Conservation (phyloP, 1,284 basidiomycete genomes). For the Leccinum solheimii region DNA sequence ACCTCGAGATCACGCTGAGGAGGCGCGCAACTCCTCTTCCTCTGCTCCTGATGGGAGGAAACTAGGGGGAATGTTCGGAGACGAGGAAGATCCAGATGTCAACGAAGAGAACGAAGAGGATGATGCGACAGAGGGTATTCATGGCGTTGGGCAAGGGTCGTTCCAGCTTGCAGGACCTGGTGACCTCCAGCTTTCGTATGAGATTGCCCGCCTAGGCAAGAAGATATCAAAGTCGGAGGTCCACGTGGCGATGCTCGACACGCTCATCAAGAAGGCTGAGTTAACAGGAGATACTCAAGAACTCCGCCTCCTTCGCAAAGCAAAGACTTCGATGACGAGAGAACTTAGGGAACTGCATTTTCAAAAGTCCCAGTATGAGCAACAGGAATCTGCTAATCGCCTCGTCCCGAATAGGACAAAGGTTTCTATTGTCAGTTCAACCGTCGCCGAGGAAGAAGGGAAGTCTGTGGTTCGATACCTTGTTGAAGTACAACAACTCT, state of each 20-base stretch:
- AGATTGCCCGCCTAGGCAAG: slow-evolving; percentile 74
- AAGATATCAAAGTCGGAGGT: slow-evolving; percentile 76
- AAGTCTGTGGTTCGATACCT: slow-evolving; percentile 90
- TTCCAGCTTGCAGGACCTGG: slow-evolving; percentile 80
- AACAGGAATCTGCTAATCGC: slow-evolving; percentile 84
- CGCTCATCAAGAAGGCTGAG: slow-evolving; percentile 91
- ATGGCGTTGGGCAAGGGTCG: slow-evolving; percentile 47
- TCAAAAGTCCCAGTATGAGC: slow-evolving; percentile 88
- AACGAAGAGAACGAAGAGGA: slow-evolving; percentile 37
- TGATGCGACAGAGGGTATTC: slow-evolving; percentile 45
- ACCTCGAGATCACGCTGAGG: slow-evolving; percentile 15
- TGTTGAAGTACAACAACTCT: slow-evolving; percentile 88
- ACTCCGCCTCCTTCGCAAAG: slow-evolving; percentile 77
- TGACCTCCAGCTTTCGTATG: slow-evolving; percentile 81
- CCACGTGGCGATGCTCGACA: slow-evolving; percentile 83
- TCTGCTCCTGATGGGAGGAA: slow-evolving; percentile 19
- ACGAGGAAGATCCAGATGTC: slow-evolving; percentile 37
- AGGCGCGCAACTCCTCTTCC: slow-evolving; percentile 7
- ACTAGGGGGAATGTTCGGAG: slow-evolving; percentile 38
- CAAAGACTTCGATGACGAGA: slow-evolving; percentile 76
- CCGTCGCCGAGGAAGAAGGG: slow-evolving; percentile 77
- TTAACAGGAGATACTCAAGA: slow-evolving; percentile 88
- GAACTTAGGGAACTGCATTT: slow-evolving; percentile 85
- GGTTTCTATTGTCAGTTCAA: slow-evolving; percentile 77
- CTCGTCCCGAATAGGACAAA: slow-evolving; percentile 78